phyloP scores from a whole-genome alignment of 2,329 filamentous ascomycete genomes.

The Claviceps capensis region DNA sequence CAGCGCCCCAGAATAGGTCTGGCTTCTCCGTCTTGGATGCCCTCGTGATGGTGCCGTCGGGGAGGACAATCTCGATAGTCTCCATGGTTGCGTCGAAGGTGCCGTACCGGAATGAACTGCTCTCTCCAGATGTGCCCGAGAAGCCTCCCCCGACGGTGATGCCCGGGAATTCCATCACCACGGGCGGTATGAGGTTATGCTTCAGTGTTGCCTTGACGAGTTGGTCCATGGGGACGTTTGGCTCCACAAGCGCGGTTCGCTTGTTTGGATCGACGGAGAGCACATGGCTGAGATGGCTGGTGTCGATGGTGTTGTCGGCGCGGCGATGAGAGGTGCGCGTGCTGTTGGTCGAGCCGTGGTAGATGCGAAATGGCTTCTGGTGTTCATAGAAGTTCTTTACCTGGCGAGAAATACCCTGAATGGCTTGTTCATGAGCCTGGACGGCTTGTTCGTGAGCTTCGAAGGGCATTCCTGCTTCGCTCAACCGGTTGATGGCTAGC shows the following conservation, averaged over 20 bases:
- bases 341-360: slow-evolving; percentile 65
- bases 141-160: slow-evolving; percentile 63
- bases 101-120: slow-evolving; percentile 55
- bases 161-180: slow-evolving; percentile 65
- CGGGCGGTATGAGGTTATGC: slow-evolving; percentile 52
- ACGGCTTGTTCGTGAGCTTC: slow-evolving; percentile 32
- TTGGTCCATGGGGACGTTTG: slow-evolving; percentile 62
- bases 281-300: slow-evolving; percentile 48
- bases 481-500: background rate
- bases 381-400: slow-evolving; percentile 29
- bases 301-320: slow-evolving; percentile 37
- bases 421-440: slow-evolving; percentile 29
- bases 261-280: slow-evolving; percentile 42
- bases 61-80: slow-evolving; percentile 55
- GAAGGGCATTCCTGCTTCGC: background rate
- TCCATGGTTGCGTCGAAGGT: slow-evolving; percentile 55
- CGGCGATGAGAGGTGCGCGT: slow-evolving; percentile 44
- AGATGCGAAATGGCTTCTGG: slow-evolving; percentile 53
- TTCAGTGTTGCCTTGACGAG: slow-evolving; percentile 53
- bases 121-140: slow-evolving; percentile 58
- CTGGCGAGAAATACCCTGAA: slow-evolving; percentile 28
- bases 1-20: slow-evolving; percentile 52
- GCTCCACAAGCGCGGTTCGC: slow-evolving; percentile 54
- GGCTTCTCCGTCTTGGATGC: slow-evolving; percentile 27
- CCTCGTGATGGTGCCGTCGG: slow-evolving; percentile 47